phyloP scores from a whole-genome alignment of 2,329 filamentous ascomycete species.

The Tolypocladium ovalisporum region DNA sequence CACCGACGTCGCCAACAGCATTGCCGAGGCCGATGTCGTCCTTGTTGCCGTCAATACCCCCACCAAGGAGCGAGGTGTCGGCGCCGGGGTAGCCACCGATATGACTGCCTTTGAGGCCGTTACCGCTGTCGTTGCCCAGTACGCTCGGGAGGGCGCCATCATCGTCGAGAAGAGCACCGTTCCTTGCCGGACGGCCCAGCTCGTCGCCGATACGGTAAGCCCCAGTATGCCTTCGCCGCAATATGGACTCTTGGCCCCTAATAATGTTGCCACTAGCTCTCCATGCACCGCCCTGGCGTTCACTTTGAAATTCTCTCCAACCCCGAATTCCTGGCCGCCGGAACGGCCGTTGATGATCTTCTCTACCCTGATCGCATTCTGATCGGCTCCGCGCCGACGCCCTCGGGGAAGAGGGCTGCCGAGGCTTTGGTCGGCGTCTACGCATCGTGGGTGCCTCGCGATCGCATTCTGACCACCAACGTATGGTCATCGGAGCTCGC shows the following conservation, averaged over 20 bases:
- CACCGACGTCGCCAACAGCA: conserved; percentile 49
- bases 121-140: conserved; percentile 53
- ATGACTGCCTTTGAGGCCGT: conserved; percentile 63
- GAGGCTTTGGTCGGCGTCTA: conserved; percentile 55
- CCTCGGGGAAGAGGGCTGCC: conserved; percentile 50
- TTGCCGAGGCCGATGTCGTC: conserved; percentile 60
- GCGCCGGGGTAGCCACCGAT: conserved; percentile 61
- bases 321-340: conserved; percentile 71
- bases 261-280: conserved; percentile 27
- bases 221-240: neutral
- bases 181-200: conserved; percentile 62
- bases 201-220: conserved; percentile 56
- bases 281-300: conserved; percentile 48
- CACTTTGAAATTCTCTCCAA: conserved; percentile 71
- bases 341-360: conserved; percentile 62
- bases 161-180: conserved; percentile 78
- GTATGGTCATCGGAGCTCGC: conserved; percentile 69
- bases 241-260: neutral
- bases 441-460: conserved; percentile 55
- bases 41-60: conserved; percentile 72
- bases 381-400: conserved; percentile 57
- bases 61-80: conserved; percentile 60
- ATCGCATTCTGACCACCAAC: conserved; percentile 61
- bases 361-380: conserved; percentile 62
- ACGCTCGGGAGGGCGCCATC: conserved; percentile 56